Evolutionary conservation across 306 rosid species (phyloP).

Genomic region (Dalbergia cultrata): DNA sequence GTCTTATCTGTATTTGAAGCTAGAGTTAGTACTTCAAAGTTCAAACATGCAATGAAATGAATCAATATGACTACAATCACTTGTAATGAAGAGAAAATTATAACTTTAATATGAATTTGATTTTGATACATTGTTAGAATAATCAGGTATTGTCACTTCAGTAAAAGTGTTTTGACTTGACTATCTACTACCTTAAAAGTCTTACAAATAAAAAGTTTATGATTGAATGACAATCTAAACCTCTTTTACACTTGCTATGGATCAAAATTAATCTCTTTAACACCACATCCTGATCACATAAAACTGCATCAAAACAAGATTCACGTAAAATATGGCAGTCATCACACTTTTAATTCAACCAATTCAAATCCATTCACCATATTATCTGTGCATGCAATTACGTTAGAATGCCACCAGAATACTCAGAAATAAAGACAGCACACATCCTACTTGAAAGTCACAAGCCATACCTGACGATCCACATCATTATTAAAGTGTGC

Average conservation of each 20-base stretch:
- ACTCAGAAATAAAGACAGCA: not conserved
- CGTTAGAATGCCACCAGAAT: not conserved
- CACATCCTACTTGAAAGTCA: not conserved
- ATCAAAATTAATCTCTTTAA: no score
- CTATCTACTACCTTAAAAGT: no score
- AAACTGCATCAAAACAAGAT: slow-evolving; percentile 14
- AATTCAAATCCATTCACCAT: slow-evolving; percentile 15
- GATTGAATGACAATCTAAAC: no score
- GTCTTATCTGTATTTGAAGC: slow-evolving; percentile 61
- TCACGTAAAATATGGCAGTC: not conserved
- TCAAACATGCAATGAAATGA: slow-evolving; percentile 1
- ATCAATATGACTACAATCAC: slow-evolving; percentile 24
- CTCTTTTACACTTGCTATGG: no score
- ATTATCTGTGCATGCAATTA: not conserved
- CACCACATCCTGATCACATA: not conserved
- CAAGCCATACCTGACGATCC: not conserved
- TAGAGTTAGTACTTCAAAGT: slow-evolving; percentile 27
- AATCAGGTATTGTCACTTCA: no score
- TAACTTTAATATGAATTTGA: not conserved
- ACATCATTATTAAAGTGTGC: no score
- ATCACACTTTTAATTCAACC: not conserved
- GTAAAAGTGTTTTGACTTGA: no score
- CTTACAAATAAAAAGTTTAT: no score
- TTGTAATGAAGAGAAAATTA: not conserved
- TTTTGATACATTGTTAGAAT: no score